Conservation (phyloP, 2,329 filamentous ascomycete species). For the Fusarium coffeatum region DNA sequence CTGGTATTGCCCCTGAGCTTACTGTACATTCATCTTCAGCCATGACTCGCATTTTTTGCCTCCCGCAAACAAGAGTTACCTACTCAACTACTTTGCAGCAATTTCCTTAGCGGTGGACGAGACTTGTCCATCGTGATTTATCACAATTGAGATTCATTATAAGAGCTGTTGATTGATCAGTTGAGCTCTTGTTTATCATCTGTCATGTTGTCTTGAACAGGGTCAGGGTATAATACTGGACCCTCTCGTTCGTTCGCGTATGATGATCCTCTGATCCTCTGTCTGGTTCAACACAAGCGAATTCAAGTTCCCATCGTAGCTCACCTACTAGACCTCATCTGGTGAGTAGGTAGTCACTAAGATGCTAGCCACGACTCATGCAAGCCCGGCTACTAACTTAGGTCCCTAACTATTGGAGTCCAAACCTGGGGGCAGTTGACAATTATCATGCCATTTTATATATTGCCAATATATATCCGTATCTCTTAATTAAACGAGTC, state of each 20-base stretch:
- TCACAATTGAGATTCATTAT: constrained; percentile 1
- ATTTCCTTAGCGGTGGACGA: constrained; percentile 23
- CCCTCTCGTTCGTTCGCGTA: constrained; percentile 17
- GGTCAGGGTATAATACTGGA: constrained; percentile 13
- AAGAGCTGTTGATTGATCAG: background rate
- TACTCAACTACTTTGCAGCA: constrained; percentile 7
- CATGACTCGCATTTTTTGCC: constrained; percentile 32
- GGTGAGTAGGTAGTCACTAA: constrained; percentile 5
- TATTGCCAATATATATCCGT: constrained; percentile 19
- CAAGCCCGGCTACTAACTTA: background rate
- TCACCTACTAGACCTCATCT: constrained; percentile 12
- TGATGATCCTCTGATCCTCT: constrained; percentile 4
- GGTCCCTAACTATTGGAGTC: constrained; percentile 27
- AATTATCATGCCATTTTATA: constrained; percentile 16
- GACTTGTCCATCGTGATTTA: constrained; percentile 24
- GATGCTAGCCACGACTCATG: constrained; percentile 31
- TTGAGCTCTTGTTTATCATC: constrained; percentile 1
- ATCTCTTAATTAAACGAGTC: constrained; percentile 20
- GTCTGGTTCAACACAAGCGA: background rate
- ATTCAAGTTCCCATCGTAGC: background rate
- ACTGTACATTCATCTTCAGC: background rate
- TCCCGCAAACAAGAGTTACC: background rate
- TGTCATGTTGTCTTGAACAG: constrained; percentile 11
- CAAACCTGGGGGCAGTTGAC: constrained; percentile 4
- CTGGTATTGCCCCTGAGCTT: constrained; percentile 15